A percentile compares a stretch with the other conserved stretches of the same genome.
Conservation (phyloP, 2,329 filamentous ascomycete species). For the Botrytis fragariae region DNA sequence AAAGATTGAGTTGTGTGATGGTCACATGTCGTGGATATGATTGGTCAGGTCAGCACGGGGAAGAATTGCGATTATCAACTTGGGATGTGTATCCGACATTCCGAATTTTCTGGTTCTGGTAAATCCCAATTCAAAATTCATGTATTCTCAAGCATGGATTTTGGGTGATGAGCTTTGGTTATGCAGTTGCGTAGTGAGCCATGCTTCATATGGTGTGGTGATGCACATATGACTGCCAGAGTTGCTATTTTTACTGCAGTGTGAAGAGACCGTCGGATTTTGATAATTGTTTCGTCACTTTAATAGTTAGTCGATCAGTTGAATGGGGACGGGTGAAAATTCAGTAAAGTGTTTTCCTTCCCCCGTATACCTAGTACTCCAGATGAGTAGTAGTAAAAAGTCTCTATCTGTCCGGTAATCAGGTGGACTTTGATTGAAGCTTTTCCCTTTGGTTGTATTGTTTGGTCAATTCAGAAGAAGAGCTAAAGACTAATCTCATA, state of each 20-base stretch:
- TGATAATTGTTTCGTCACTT: neutral
- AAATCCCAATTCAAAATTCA: neutral
- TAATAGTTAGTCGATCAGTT: neutral
- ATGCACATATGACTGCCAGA: neutral
- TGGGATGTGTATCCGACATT: neutral
- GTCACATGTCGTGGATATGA: neutral
- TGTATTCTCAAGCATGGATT: neutral
- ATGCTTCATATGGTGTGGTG: neutral
- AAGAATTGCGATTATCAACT: neutral
- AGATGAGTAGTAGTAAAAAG: neutral
- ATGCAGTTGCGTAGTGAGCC: neutral
- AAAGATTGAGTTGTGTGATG: fast-evolving
- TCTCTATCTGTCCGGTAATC: neutral
- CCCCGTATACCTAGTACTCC: no score
- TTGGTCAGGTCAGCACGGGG: neutral
- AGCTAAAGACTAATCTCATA: neutral
- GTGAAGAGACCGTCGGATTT: neutral
- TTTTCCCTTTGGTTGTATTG: neutral
- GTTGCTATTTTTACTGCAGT: neutral
- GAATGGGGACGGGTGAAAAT: neutral
- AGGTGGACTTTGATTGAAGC: neutral
- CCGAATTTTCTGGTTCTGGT: neutral
- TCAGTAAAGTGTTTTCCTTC: neutral
- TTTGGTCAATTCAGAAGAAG: neutral
- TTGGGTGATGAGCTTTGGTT: neutral